Percentiles rank a stretch among this genome's conserved stretches.
Evolutionary conservation across 352 stramenopile species (phyloP).

Genomic region (Peronospora farinosa): DNA sequence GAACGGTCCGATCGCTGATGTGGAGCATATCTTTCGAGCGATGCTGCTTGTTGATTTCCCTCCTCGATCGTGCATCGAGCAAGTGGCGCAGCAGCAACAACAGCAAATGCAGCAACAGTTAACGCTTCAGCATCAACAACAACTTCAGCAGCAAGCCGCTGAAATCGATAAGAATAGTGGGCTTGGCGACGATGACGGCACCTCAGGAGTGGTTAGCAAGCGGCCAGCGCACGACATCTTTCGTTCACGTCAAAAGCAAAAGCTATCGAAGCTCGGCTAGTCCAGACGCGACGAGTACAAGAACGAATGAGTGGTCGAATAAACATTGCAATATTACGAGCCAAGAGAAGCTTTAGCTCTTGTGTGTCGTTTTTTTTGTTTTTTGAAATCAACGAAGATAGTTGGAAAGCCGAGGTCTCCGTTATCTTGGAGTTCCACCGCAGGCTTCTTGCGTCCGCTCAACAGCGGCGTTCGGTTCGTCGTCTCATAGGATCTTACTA

Average conservation of each 20-base stretch:
- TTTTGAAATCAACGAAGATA: conserved; percentile 39
- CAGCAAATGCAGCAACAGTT: conserved; percentile 57
- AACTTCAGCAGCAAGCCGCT: conserved; percentile 49
- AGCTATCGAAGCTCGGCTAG: conserved; percentile 73
- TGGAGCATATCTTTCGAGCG: conserved; percentile 80
- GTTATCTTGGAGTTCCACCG: conserved; percentile 27
- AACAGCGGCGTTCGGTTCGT: background rate
- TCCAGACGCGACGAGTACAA: conserved; percentile 7
- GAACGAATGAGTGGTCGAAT: conserved; percentile 1
- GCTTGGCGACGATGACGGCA: conserved; percentile 37
- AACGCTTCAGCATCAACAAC: conserved; percentile 45
- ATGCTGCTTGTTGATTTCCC: conserved; percentile 83
- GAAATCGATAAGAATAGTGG: conserved; percentile 39
- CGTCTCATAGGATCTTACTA: conserved; percentile 16
- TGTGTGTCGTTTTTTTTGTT: conserved; percentile 38
- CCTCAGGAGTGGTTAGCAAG: conserved; percentile 65
- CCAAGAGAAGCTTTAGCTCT: conserved; percentile 9
- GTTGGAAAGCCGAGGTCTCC: conserved; percentile 32
- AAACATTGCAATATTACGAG: conserved; percentile 8
- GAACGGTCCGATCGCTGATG: conserved; percentile 82
- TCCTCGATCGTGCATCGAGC: conserved; percentile 60
- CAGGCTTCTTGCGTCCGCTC: conserved; percentile 11
- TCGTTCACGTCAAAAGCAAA: conserved; percentile 78
- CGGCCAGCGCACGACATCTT: conserved; percentile 82
- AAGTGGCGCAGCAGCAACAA: conserved; percentile 57